A percentile compares a stretch with the other conserved stretches of the same genome.
phyloP scores from a whole-genome alignment of 805 yeast species.

The Ogataea ganodermae region DNA sequence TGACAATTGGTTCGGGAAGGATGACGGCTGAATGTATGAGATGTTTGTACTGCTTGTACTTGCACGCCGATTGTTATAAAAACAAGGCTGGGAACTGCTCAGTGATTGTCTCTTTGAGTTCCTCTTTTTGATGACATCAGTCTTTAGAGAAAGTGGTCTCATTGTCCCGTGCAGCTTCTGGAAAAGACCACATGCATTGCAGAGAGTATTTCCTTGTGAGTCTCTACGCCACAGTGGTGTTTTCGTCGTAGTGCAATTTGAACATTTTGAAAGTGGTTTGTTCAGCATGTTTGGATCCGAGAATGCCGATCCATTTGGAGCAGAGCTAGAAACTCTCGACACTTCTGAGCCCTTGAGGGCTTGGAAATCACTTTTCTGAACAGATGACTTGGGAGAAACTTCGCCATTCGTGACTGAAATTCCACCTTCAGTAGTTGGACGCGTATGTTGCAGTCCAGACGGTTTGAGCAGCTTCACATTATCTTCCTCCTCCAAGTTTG shows the following conservation, averaged over 20 bases:
- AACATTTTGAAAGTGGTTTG: constrained; percentile 43
- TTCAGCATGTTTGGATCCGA: neutral
- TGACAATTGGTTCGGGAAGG: neutral
- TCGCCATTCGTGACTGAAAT: neutral
- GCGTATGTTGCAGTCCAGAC: neutral
- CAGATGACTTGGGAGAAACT: neutral
- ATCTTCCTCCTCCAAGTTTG: neutral
- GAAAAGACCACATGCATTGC: constrained; percentile 67
- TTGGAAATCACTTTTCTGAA: neutral
- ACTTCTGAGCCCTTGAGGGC: neutral
- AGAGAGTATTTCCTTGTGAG: constrained; percentile 57
- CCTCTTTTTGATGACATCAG: constrained; percentile 60
- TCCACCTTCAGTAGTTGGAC: neutral
- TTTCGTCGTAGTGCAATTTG: constrained; percentile 58
- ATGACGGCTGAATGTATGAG: neutral
- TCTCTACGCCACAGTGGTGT: constrained; percentile 67
- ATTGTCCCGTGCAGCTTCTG: constrained; percentile 62
- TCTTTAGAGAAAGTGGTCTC: constrained; percentile 57
- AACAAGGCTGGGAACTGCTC: constrained; percentile 11
- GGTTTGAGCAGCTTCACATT: neutral
- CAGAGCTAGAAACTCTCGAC: constrained; percentile 18
- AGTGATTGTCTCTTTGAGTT: constrained; percentile 44
- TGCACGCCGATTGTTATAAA: constrained; percentile 7
- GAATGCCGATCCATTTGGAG: constrained; percentile 9
- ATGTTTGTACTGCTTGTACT: constrained; percentile 5